phyloP scores from a whole-genome alignment of 106 monocot genomes.

The Apostasia shenzhenica region DNA sequence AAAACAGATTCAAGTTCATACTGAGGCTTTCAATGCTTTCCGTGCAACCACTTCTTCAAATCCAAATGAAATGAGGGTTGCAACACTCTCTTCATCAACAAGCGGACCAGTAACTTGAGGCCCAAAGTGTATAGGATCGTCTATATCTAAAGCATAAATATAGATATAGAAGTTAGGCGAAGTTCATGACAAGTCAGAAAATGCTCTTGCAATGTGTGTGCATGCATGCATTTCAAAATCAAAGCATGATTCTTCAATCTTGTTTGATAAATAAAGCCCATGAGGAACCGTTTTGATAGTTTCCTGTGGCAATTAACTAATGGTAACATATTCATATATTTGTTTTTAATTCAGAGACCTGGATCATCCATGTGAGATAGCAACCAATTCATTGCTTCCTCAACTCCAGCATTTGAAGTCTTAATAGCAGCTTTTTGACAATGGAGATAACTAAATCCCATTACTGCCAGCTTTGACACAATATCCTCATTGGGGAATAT shows the following conservation, averaged over 20 bases:
- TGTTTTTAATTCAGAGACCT: slow-evolving; percentile 26
- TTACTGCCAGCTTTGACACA: slow-evolving; percentile 60
- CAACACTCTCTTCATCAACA: slow-evolving; percentile 69
- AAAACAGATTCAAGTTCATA: slow-evolving; percentile 27
- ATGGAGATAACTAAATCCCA: slow-evolving; percentile 93
- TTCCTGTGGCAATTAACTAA: background rate
- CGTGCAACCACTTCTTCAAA: slow-evolving; percentile 81
- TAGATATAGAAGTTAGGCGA: background rate
- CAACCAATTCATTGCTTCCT: slow-evolving; percentile 97
- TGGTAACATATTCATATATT: background rate
- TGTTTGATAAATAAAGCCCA: background rate
- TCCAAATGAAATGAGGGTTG: slow-evolving; percentile 85
- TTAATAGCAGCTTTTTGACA: slow-evolving; percentile 96
- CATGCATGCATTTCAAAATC: background rate
- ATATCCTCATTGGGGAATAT: slow-evolving; percentile 54
- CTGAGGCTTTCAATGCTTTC: slow-evolving; percentile 86
- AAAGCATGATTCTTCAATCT: background rate
- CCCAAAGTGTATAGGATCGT: slow-evolving; percentile 55
- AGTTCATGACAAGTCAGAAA: background rate
- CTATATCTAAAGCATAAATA: slow-evolving; percentile 44
- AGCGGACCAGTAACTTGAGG: slow-evolving; percentile 14
- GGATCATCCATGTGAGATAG: slow-evolving; percentile 94
- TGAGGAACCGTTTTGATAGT: background rate
- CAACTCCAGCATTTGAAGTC: slow-evolving; percentile 79
- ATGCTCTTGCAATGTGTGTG: background rate